Percentiles rank a stretch among this genome's conserved stretches.
Conservation (phyloP, 2,329 filamentous ascomycete species). For the Aspergillus fijiensis region DNA sequence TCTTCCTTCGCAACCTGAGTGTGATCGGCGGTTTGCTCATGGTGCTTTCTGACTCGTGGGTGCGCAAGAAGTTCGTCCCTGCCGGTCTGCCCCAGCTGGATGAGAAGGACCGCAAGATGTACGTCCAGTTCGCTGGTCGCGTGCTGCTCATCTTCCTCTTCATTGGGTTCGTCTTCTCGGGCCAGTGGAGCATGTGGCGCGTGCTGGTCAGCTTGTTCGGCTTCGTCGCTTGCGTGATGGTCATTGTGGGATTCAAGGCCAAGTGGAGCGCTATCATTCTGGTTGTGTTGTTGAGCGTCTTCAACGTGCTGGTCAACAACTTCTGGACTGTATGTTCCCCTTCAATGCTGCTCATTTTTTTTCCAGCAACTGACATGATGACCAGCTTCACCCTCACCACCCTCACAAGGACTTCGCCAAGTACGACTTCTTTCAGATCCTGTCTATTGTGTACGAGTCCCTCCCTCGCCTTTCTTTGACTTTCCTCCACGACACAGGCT, state of each 20-base stretch:
- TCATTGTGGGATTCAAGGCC: slow-evolving; percentile 98
- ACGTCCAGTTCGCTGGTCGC: slow-evolving; percentile 95
- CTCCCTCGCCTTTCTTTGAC: neutral
- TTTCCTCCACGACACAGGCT: neutral
- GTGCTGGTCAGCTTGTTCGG: slow-evolving; percentile 81
- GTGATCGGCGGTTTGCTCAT: slow-evolving; percentile 96
- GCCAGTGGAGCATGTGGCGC: slow-evolving; percentile 87
- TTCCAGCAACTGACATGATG: slow-evolving; percentile 18
- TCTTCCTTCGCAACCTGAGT: slow-evolving; percentile 97
- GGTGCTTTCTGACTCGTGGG: slow-evolving; percentile 97
- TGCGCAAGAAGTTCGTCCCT: slow-evolving; percentile 94
- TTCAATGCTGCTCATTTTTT: neutral
- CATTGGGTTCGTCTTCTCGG: slow-evolving; percentile 92
- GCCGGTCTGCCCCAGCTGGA: slow-evolving; percentile 90
- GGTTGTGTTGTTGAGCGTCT: slow-evolving; percentile 91
- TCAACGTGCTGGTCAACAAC: slow-evolving; percentile 98
- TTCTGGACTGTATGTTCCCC: slow-evolving; percentile 87
- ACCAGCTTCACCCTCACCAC: slow-evolving; percentile 90
- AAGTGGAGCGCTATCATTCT: slow-evolving; percentile 97
- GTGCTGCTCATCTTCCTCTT: slow-evolving; percentile 98
- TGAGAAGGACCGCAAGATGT: slow-evolving; percentile 99
- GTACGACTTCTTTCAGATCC: slow-evolving; percentile 99
- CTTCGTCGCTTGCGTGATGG: slow-evolving; percentile 92
- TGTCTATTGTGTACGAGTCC: slow-evolving; percentile 80
- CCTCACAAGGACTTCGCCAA: slow-evolving; percentile 99